Percentiles rank a stretch among this genome's conserved stretches.
Evolutionary conservation across 768 basidiomycete genomes (phyloP).

Genomic region (Leccinum incarnatum): DNA sequence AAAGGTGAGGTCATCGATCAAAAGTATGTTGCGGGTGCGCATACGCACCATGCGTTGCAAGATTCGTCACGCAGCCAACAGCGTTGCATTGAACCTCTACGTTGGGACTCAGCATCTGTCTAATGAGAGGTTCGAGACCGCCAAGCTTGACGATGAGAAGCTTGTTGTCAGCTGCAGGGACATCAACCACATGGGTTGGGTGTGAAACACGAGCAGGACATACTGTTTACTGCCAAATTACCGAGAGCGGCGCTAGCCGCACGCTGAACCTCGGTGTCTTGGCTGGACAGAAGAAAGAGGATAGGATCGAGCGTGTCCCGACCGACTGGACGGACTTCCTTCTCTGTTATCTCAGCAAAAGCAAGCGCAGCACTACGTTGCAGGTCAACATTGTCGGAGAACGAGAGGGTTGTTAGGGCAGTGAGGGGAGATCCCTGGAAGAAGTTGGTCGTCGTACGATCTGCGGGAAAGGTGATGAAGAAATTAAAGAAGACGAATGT

Average conservation of each 20-base stretch:
- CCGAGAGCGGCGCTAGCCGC: conserved; percentile 97
- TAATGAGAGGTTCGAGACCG: conserved; percentile 94
- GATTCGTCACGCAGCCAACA: conserved; percentile 97
- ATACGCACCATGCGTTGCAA: conserved; percentile 90
- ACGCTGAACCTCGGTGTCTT: conserved; percentile 98
- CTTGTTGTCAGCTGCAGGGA: conserved; percentile 87
- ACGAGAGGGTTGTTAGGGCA: conserved; percentile 94
- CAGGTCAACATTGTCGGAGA: conserved; percentile 98
- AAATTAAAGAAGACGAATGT: background rate
- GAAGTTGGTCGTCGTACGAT: conserved; percentile 98
- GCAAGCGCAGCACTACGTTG: conserved; percentile 97
- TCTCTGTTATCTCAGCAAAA: conserved; percentile 99
- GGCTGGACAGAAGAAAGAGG: conserved; percentile 92
- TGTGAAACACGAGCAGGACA: conserved; percentile 36
- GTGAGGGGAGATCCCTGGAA: conserved; percentile 90
- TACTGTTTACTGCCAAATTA: conserved; percentile 97
- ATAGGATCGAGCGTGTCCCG: conserved; percentile 98
- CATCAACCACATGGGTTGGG: conserved; percentile 9
- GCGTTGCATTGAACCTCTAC: conserved; percentile 99
- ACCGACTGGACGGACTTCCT: conserved; percentile 95
- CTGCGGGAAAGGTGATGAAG: conserved; percentile 27
- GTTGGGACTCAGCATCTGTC: conserved; percentile 98
- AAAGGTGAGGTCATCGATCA: conserved; percentile 1
- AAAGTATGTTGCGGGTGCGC: conserved; percentile 1
- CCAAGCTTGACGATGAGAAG: conserved; percentile 97